Evolutionary conservation across 1,139 yeast species (phyloP).

Genomic region (Saccharomyces hybrid): DNA sequence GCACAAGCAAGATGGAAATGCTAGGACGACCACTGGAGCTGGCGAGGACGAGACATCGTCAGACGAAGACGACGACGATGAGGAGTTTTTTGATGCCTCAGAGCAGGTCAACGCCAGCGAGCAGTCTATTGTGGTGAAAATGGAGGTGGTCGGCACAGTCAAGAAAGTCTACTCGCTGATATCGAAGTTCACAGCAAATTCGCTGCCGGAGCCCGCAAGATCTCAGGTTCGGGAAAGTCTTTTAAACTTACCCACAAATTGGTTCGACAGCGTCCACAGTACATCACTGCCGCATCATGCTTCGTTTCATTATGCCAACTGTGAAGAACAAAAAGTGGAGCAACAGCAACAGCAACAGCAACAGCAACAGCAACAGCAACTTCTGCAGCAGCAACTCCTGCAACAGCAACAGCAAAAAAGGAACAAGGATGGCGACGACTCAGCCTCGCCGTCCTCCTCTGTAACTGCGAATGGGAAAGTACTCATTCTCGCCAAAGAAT

Average conservation of each 20-base stretch:
- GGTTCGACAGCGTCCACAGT: constrained; percentile 39
- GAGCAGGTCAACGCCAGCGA: constrained; percentile 32
- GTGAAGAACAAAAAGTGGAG: constrained; percentile 5
- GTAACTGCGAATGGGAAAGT: constrained; percentile 56
- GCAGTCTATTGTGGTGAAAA: constrained; percentile 45
- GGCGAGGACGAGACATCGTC: constrained; percentile 10
- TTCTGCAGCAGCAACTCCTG: not conserved
- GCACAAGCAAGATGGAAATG: constrained; percentile 25
- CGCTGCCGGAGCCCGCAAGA: constrained; percentile 77
- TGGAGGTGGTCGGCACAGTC: constrained; percentile 81
- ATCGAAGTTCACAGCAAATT: constrained; percentile 71
- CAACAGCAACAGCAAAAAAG: not conserved
- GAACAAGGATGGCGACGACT: not conserved
- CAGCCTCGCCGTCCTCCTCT: constrained; percentile 7
- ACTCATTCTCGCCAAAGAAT: constrained; percentile 76
- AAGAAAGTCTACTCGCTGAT: constrained; percentile 81
- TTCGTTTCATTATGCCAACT: constrained; percentile 3
- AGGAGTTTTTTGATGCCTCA: constrained; percentile 26
- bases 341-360: not conserved
- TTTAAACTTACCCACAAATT: constrained; percentile 61
- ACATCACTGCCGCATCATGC: not conserved
- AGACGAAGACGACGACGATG: constrained; percentile 25
- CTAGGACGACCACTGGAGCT: constrained; percentile 5
- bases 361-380: not conserved
- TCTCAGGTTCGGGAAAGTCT: constrained; percentile 74